Evolutionary conservation across 2,329 filamentous ascomycete species (phyloP).

Genomic region (Epichloe scottii): DNA sequence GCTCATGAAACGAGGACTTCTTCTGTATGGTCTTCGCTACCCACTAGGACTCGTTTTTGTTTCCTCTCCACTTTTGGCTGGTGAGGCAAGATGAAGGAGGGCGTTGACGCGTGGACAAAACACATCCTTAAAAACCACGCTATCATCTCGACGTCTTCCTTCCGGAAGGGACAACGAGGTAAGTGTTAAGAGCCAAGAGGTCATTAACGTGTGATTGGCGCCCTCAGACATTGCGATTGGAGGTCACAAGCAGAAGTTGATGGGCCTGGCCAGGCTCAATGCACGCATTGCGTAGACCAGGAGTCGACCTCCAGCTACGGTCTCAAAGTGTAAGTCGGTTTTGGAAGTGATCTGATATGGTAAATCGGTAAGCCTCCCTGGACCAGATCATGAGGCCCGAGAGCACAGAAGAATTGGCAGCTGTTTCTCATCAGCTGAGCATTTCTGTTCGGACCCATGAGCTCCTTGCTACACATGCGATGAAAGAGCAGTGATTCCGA

Average conservation of each 20-base stretch:
- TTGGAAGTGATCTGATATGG: conserved; percentile 9
- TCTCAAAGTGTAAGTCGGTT: conserved; percentile 22
- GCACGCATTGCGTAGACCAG: conserved; percentile 28
- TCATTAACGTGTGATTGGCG: conserved; percentile 32
- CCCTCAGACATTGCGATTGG: conserved; percentile 28
- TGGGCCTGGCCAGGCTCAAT: conserved; percentile 45
- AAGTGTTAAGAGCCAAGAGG: conserved; percentile 18
- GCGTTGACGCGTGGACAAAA: conserved; percentile 73
- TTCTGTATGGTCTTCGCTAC: conserved; percentile 73
- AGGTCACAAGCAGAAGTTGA: conserved; percentile 35
- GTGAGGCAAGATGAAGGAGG: conserved; percentile 38
- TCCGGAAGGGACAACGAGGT: conserved; percentile 35
- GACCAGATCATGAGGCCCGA: conserved; percentile 26
- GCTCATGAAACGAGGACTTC: conserved; percentile 26
- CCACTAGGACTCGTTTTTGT: conserved; percentile 91
- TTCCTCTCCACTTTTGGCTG: conserved; percentile 51
- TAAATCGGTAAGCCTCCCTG: background rate
- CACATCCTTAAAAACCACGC: conserved; percentile 88
- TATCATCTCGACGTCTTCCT: conserved; percentile 36
- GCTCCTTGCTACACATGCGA: conserved; percentile 25
- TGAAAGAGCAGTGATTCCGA: conserved; percentile 27
- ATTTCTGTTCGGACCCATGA: conserved; percentile 35
- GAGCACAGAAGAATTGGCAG: conserved; percentile 27
- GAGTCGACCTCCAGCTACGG: conserved; percentile 18
- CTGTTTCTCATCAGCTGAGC: conserved; percentile 20